Conservation (phyloP, 495 filamentous ascomycete genomes). For the Penicillium ochrochloron region DNA sequence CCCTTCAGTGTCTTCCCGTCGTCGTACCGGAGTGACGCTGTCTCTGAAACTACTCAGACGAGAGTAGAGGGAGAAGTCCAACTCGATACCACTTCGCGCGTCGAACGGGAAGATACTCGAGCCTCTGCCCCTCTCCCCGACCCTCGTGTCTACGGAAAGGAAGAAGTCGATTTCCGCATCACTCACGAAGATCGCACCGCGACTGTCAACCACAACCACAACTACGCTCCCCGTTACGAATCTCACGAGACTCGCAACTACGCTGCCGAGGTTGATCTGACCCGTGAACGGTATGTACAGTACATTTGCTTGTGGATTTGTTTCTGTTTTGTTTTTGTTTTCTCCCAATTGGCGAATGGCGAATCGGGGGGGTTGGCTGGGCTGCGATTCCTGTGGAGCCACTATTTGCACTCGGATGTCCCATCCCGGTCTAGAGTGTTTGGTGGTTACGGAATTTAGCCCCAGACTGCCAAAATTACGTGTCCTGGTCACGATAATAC, state of each 20-base stretch:
- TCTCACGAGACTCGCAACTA: constrained; percentile 25
- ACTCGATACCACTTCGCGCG: constrained; percentile 74
- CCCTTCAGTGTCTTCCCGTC: constrained; percentile 99
- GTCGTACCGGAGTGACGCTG: constrained; percentile 91
- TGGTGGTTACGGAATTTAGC: constrained; percentile 36
- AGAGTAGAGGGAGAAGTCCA: constrained; percentile 89
- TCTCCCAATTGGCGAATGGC: constrained; percentile 2
- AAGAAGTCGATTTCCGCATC: constrained; percentile 78
- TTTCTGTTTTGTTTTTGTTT: constrained; percentile 20
- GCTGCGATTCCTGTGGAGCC: constrained; percentile 9
- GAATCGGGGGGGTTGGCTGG: background rate
- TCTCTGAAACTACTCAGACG: constrained; percentile 75
- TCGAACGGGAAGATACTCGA: constrained; percentile 92
- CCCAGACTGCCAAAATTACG: constrained; percentile 36
- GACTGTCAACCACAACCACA: background rate
- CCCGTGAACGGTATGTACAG: constrained; percentile 58
- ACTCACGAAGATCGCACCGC: constrained; percentile 56
- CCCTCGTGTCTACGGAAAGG: constrained; percentile 71
- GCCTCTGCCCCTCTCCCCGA: constrained; percentile 69
- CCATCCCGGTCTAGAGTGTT: constrained; percentile 33
- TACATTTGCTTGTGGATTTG: constrained; percentile 7
- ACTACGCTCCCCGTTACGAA: constrained; percentile 14
- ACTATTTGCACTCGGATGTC: constrained; percentile 31
- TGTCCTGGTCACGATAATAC: constrained; percentile 42
- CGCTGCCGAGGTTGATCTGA: constrained; percentile 57